Base-by-base conservation (phyloP, 768 basidiomycete species). In the Leccinum sublutescens region DNA sequence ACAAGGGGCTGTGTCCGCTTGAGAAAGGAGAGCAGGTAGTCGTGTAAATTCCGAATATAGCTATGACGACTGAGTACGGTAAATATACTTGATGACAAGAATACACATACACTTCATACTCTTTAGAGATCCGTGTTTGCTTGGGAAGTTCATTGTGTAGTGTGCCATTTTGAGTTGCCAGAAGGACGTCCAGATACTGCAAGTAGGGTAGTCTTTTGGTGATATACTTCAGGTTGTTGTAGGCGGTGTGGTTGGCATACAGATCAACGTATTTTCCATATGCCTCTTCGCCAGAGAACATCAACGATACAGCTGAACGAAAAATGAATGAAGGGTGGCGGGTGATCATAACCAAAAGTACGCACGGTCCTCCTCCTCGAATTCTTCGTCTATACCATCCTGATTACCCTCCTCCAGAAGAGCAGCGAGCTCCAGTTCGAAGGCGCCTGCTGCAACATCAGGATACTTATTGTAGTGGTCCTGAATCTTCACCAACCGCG, bases 391-490 rank as follows among this genome's bases (percentile, higher is more conserved):
- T 54, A 78, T 79, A 33, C 78, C 81, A 54, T 89, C 85, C 62
- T 87, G 85, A 63, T 85, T 82, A 49, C 82, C 82, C 58, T 93
- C 90, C 64, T 94, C 91, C 62, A 93, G 79, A 66, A 93, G 83
- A 69, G 85, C 81, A 50, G 87, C 86, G 64, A 97, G 82, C 76
- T 96, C 94, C 62, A 86, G 79, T 74, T 93, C 87, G 75, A 96
- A 88, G 60, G 88, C 81, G 69, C 84, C 88, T 80, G 87, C 80
- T 69, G 84, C 82, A 76, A 89, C 80, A 78, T 95, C 91, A 78
- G 95, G 95, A 82, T 98, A 95, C 80, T 93, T 93, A 77, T 82
- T 84, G 82, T 98, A 88, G 83, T 96, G 93, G 72, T 95, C 94
- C 78, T 95, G 93, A 76, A 98, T 87, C 84, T 91, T 94, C 71